These are phyloP conservation scores for Tulasnella sp. DNA, from an alignment of 768 basidiomycete genomes.

Conservation along the genomic window DNA sequence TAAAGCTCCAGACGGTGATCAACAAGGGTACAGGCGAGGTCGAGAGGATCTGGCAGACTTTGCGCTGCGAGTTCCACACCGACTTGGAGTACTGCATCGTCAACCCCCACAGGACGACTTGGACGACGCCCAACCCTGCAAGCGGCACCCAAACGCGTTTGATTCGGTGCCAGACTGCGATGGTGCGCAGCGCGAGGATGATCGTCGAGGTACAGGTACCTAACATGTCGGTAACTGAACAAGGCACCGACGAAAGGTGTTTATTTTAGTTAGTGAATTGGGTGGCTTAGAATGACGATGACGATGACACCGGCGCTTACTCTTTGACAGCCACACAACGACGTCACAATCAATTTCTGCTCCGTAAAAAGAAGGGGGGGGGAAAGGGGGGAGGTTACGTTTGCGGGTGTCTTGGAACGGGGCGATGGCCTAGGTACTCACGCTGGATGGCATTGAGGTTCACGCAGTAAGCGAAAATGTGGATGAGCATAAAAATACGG, in stretches of 20 bases:
- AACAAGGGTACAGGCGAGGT: conserved; percentile 19
- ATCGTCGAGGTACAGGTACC: conserved; percentile 21
- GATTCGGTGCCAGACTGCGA: conserved; percentile 24
- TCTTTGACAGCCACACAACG: conserved; percentile 27
- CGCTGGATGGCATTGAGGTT: conserved; percentile 24
- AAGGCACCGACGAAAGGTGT: not conserved
- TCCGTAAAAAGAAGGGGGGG: no score
- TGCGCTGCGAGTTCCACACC: conserved; percentile 24
- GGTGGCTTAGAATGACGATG: not conserved
- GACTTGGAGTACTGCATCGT: conserved; percentile 21
- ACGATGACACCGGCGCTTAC: not conserved
- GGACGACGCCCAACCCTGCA: not conserved
- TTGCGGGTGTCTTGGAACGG: no score
- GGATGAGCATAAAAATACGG: conserved; percentile 22
- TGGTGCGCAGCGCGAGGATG: conserved; percentile 24
- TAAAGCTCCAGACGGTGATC: conserved; percentile 19
- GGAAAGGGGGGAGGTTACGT: not conserved
- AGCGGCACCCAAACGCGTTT: conserved; percentile 14
- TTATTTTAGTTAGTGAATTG: not conserved
- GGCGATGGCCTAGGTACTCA: not conserved
- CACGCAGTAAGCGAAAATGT: conserved; percentile 22
- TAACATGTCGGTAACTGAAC: conserved; percentile 24
- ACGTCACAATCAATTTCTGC: conserved; percentile 19
- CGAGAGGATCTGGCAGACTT: conserved; percentile 6
- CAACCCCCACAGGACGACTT: conserved; percentile 23